A percentile compares a stretch with the other conserved stretches of the same genome.
phyloP scores from a whole-genome alignment of 2,329 filamentous ascomycete species.

The Paecilomyces sp. region DNA sequence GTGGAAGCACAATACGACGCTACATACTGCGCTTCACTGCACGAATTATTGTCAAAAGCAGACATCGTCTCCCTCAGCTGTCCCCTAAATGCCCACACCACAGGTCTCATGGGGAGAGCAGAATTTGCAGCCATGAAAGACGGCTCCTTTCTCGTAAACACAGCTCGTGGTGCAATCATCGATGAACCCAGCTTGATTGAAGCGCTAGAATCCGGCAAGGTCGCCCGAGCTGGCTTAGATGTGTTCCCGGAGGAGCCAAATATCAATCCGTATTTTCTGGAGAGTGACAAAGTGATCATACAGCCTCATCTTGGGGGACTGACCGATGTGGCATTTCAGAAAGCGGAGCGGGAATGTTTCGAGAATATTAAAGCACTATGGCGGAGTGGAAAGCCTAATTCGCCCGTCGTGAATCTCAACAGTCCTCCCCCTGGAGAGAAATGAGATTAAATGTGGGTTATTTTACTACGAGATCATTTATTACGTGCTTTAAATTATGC shows the following conservation, averaged over 20 bases:
- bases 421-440: too few relatives aligned
- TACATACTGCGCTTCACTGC: conserved; percentile 29
- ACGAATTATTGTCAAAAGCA: conserved; percentile 32
- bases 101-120: conserved; percentile 28
- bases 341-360: conserved; percentile 39
- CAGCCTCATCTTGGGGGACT: conserved; percentile 41
- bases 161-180: conserved; percentile 38
- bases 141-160: conserved; percentile 41
- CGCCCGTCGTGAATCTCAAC: conserved; percentile 20
- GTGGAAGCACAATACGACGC: conserved; percentile 29
- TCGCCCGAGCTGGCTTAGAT: conserved; percentile 41
- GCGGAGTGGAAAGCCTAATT: conserved; percentile 29
- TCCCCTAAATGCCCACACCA: conserved; percentile 37
- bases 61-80: conserved; percentile 45
- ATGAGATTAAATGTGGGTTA: too few relatives aligned
- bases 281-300: conserved; percentile 35
- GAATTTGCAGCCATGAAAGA: conserved; percentile 42
- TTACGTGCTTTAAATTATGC: too few relatives aligned
- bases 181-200: conserved; percentile 37
- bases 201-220: conserved; percentile 38
- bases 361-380: conserved; percentile 40
- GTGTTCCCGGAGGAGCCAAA: conserved; percentile 41
- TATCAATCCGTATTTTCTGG: conserved; percentile 33
- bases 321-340: conserved; percentile 39
- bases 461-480: too few relatives aligned